Percentiles rank a stretch among this genome's conserved stretches.
Conservation (phyloP, 495 filamentous ascomycete species). For the Penicillium silybi region DNA sequence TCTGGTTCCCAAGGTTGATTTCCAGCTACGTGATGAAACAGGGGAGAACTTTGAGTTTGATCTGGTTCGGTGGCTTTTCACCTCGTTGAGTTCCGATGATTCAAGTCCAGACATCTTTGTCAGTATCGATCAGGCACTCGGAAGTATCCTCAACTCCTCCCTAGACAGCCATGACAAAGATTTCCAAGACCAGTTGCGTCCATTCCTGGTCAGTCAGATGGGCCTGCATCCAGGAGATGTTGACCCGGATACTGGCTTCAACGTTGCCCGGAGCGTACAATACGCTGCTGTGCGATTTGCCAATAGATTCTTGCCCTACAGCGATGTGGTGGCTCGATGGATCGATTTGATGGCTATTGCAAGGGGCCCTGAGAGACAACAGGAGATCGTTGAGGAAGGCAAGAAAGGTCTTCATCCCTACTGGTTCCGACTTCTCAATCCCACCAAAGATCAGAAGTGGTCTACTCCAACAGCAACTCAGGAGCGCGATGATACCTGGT, state of each 20-base stretch:
- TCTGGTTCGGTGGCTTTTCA: constrained; percentile 74
- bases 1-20: constrained; percentile 53
- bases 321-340: constrained; percentile 77
- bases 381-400: constrained; percentile 85
- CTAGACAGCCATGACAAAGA: constrained; percentile 40
- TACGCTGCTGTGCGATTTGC: constrained; percentile 86
- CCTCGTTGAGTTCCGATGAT: constrained; percentile 73
- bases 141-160: constrained; percentile 65
- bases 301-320: constrained; percentile 81
- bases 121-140: constrained; percentile 84
- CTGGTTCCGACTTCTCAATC: constrained; percentile 67
- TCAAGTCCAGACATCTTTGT: constrained; percentile 70
- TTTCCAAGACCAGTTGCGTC: constrained; percentile 47
- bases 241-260: constrained; percentile 33
- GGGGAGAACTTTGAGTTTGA: constrained; percentile 51
- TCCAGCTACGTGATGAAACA: constrained; percentile 24
- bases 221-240: constrained; percentile 47
- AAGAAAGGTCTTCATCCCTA: constrained; percentile 82
- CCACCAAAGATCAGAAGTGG: constrained; percentile 33
- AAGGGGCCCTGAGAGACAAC: constrained; percentile 55
- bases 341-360: constrained; percentile 78
- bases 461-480: constrained; percentile 6
- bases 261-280: constrained; percentile 60
- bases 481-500: constrained; percentile 28
- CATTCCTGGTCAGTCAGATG: constrained; percentile 68